Conservation (phyloP, 495 filamentous ascomycete species). For the Talaromyces liani region DNA sequence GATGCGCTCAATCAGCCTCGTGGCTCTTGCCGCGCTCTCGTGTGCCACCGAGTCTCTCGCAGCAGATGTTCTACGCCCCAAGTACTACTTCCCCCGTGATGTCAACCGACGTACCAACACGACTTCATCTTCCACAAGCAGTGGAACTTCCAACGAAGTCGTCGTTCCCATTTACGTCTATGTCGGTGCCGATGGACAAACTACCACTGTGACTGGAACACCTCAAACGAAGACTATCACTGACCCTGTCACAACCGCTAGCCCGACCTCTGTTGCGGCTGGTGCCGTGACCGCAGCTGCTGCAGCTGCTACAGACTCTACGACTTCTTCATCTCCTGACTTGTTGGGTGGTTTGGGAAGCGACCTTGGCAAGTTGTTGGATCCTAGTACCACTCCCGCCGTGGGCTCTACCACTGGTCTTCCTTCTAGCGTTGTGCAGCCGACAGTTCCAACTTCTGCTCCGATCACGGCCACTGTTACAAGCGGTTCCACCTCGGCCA, state of each 20-base stretch:
- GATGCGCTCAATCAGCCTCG: slow-evolving; percentile 7
- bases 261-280: slow-evolving; percentile 8
- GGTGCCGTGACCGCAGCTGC: slow-evolving; percentile 2
- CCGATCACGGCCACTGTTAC: neutral
- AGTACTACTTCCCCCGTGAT: slow-evolving; percentile 39
- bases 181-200: slow-evolving; percentile 18
- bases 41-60: slow-evolving; percentile 3
- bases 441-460: slow-evolving; percentile 9
- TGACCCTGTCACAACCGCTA: neutral
- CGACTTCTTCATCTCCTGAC: neutral
- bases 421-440: slow-evolving; percentile 3
- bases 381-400: slow-evolving; percentile 6
- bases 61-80: slow-evolving; percentile 24
- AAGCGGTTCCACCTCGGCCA: neutral
- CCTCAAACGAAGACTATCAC: slow-evolving; percentile 3
- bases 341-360: slow-evolving; percentile 8
- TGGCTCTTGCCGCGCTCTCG: slow-evolving; percentile 6
- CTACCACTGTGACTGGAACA: slow-evolving; percentile 18
- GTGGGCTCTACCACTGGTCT: slow-evolving; percentile 2
- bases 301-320: slow-evolving; percentile 4
- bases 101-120: slow-evolving; percentile 34
- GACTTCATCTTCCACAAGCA: slow-evolving; percentile 7
- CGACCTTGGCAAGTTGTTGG: slow-evolving; percentile 6
- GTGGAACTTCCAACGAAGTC: slow-evolving; percentile 11
- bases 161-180: slow-evolving; percentile 20